Evolutionary conservation across 352 stramenopile species (phyloP).

Genomic region (Blastocystis sp.): DNA sequence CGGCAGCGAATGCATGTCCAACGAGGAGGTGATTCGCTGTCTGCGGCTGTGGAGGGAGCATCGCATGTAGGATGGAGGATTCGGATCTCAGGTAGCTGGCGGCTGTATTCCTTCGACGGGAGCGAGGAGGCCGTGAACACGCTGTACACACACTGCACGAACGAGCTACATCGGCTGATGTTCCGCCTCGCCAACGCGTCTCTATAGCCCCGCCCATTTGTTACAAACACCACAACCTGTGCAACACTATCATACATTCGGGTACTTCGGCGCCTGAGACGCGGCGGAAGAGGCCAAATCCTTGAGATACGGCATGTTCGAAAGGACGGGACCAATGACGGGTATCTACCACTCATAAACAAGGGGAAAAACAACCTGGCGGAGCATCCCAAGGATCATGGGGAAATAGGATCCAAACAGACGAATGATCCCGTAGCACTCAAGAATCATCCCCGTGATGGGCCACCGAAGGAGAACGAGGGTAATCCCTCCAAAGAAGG

Average conservation of each 20-base stretch:
- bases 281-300: slow-evolving; percentile 44
- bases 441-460: slow-evolving; percentile 56
- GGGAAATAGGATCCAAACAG: slow-evolving; percentile 66
- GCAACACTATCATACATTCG: slow-evolving; percentile 38
- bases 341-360: background rate
- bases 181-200: slow-evolving; percentile 4
- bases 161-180: slow-evolving; percentile 43
- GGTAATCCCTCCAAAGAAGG: slow-evolving; percentile 53
- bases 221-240: background rate
- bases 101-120: slow-evolving; percentile 27
- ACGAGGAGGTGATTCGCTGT: slow-evolving; percentile 17
- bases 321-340: background rate
- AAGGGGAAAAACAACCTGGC: background rate
- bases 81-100: slow-evolving; percentile 5
- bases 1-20: background rate
- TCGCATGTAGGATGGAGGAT: slow-evolving; percentile 37
- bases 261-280: slow-evolving; percentile 55
- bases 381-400: slow-evolving; percentile 46
- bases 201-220: background rate
- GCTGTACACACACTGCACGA: slow-evolving; percentile 50
- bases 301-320: slow-evolving; percentile 43
- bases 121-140: background rate
- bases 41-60: slow-evolving; percentile 59
- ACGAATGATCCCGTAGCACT: slow-evolving; percentile 46
- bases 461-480: slow-evolving; percentile 39